phyloP scores from a whole-genome alignment of 176 grass and related monocot species.

The Metroxylon sagu region DNA sequence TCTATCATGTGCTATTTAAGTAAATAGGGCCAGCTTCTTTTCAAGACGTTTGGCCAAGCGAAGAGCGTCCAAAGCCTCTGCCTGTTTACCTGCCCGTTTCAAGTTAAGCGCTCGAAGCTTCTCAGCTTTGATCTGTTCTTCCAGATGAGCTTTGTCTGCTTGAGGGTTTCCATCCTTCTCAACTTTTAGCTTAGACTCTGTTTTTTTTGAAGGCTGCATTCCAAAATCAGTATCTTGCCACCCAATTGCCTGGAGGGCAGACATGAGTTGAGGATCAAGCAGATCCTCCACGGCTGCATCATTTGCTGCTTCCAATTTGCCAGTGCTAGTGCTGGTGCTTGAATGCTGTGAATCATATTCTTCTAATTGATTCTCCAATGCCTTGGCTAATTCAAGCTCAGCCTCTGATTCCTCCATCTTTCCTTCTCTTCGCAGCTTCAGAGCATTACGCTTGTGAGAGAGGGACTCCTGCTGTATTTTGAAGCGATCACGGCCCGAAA shows the following conservation, averaged over 20 bases:
- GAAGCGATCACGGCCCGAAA: slow-evolving; percentile 65
- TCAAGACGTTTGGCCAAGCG: slow-evolving; percentile 69
- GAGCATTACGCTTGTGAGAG: slow-evolving; percentile 74
- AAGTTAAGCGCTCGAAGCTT: slow-evolving; percentile 74
- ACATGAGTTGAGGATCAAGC: slow-evolving; percentile 81
- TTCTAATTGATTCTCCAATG: slow-evolving; percentile 77
- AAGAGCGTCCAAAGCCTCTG: slow-evolving; percentile 76
- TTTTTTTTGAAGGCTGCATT: slow-evolving; percentile 25
- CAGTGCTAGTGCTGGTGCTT: background rate
- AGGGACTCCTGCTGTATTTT: slow-evolving; percentile 91
- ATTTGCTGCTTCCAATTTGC: slow-evolving; percentile 19
- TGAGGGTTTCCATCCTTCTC: slow-evolving; percentile 18
- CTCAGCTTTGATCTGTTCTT: slow-evolving; percentile 81
- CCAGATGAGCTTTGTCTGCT: slow-evolving; percentile 46
- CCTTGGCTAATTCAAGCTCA: slow-evolving; percentile 79
- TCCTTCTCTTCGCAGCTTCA: slow-evolving; percentile 83
- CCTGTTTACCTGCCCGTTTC: slow-evolving; percentile 65
- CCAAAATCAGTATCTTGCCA: slow-evolving; percentile 46
- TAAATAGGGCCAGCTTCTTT: slow-evolving; percentile 59
- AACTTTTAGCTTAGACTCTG: slow-evolving; percentile 11
- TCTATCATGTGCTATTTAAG: slow-evolving; percentile 4
- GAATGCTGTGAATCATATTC: slow-evolving; percentile 43
- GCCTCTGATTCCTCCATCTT: slow-evolving; percentile 67
- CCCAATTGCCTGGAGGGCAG: slow-evolving; percentile 66
- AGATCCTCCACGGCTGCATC: slow-evolving; percentile 61